These are phyloP conservation scores for Venturia aucupariae DNA, from an alignment of 2,329 filamentous ascomycete species.

Conservation along the genomic window DNA sequence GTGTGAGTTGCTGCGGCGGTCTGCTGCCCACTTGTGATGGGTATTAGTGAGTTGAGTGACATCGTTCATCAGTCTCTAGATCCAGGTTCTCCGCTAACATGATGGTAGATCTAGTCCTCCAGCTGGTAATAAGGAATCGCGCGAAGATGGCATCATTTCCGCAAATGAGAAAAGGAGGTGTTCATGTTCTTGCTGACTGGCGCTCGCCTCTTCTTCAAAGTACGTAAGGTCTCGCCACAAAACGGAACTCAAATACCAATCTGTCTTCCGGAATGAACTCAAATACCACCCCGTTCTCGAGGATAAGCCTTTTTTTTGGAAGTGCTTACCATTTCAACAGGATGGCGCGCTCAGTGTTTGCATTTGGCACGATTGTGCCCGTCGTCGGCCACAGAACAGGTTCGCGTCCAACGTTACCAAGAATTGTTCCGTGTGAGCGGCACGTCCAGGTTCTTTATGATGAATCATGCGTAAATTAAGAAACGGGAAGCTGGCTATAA, in stretches of 20 bases:
- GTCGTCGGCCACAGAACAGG: no score
- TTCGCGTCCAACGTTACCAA: neutral
- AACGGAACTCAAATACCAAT: neutral
- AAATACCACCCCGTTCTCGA: no score
- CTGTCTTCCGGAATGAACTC: neutral
- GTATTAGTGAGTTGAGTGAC: no score
- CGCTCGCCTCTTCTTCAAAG: neutral
- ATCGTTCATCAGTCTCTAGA: no score
- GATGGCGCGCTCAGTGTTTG: no score
- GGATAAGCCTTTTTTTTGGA: no score
- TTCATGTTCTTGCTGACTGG: neutral
- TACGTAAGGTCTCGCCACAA: neutral
- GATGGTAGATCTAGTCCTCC: neutral
- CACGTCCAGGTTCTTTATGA: no score
- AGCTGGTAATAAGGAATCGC: neutral
- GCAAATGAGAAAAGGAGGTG: neutral
- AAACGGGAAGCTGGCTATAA: neutral
- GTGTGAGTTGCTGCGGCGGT: no score
- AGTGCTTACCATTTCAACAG: neutral
- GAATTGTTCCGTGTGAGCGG: neutral
- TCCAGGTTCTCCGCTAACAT: no score
- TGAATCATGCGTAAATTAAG: neutral
- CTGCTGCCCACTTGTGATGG: no score
- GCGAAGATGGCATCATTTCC: no score
- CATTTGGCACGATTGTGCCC: no score